Conservation (phyloP, 1,284 basidiomycete genomes). For the Sphaerobolus stellatus region DNA sequence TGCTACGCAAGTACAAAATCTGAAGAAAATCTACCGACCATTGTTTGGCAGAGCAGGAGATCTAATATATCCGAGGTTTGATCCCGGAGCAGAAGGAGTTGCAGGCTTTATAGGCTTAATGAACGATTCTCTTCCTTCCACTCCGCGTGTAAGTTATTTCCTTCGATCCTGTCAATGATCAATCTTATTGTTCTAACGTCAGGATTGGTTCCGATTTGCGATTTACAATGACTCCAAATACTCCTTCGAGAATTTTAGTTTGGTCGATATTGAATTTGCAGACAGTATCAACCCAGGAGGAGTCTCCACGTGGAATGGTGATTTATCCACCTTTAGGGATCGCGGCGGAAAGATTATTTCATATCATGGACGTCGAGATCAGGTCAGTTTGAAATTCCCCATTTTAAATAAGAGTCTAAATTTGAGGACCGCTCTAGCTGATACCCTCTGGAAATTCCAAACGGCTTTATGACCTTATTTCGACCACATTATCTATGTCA, state of each 20-base stretch:
- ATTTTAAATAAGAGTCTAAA: too few relatives aligned
- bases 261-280: constrained; percentile 1
- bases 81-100: constrained; percentile 16
- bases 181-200: not conserved
- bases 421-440: too few relatives aligned
- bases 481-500: constrained; percentile 24
- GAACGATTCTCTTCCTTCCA: not conserved
- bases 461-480: constrained; percentile 35
- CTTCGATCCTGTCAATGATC: not conserved
- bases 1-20: constrained; percentile 29
- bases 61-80: constrained; percentile 26
- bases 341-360: constrained; percentile 8
- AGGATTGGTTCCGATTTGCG: constrained; percentile 17
- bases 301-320: constrained; percentile 1
- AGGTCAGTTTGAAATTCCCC: too few relatives aligned
- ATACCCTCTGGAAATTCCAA: constrained; percentile 37
- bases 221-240: constrained; percentile 5
- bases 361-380: constrained; percentile 7
- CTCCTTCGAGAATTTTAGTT: constrained; percentile 7
- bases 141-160: not conserved
- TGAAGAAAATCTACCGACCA: constrained; percentile 32
- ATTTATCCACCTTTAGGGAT: constrained; percentile 2
- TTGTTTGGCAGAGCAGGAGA: constrained; percentile 31
- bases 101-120: not conserved
- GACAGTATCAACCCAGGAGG: constrained; percentile 9